Percentiles rank a stretch among this genome's conserved stretches.
These are phyloP conservation scores for Endocarpon pusillum DNA, from an alignment of 495 filamentous ascomycete genomes.

Conservation along the genomic window DNA sequence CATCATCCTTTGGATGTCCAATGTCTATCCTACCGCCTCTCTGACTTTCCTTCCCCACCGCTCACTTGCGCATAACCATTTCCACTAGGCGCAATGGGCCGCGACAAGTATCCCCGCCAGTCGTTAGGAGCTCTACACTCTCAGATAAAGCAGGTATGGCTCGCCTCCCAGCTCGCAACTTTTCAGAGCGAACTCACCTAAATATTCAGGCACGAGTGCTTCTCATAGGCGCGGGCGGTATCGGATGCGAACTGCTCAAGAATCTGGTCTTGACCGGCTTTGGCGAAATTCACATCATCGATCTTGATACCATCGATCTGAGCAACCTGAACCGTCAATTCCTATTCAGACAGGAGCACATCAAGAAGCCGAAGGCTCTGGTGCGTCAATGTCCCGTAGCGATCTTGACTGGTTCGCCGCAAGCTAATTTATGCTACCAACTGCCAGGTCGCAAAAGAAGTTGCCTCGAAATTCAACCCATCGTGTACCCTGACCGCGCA, in stretches of 20 bases:
- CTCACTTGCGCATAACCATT: too few relatives aligned
- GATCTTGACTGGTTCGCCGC: neutral
- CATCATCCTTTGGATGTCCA: too few relatives aligned
- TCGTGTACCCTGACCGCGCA: conserved; percentile 75
- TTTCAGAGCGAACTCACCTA: conserved; percentile 2
- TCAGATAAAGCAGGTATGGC: conserved; percentile 47
- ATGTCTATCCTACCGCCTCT: too few relatives aligned
- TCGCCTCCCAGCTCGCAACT: neutral
- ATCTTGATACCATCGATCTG: conserved; percentile 94
- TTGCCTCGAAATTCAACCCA: conserved; percentile 80
- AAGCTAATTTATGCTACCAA: conserved; percentile 9
- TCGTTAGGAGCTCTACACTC: conserved; percentile 44
- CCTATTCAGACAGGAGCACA: conserved; percentile 90
- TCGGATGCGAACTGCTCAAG: conserved; percentile 95
- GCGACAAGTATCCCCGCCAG: conserved; percentile 40
- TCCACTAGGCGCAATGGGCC: conserved; percentile 22
- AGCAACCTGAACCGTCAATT: conserved; percentile 98
- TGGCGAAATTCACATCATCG: conserved; percentile 86
- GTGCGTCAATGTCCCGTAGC: conserved; percentile 34
- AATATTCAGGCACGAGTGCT: conserved; percentile 64
- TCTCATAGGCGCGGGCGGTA: conserved; percentile 91
- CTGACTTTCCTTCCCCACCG: too few relatives aligned
- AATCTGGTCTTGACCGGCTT: conserved; percentile 90
- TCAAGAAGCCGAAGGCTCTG: conserved; percentile 92
- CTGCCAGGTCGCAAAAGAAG: conserved; percentile 77